Base-by-base conservation (phyloP, 2,329 filamentous ascomycete species). In the Davidsoniella eucalypti region DNA sequence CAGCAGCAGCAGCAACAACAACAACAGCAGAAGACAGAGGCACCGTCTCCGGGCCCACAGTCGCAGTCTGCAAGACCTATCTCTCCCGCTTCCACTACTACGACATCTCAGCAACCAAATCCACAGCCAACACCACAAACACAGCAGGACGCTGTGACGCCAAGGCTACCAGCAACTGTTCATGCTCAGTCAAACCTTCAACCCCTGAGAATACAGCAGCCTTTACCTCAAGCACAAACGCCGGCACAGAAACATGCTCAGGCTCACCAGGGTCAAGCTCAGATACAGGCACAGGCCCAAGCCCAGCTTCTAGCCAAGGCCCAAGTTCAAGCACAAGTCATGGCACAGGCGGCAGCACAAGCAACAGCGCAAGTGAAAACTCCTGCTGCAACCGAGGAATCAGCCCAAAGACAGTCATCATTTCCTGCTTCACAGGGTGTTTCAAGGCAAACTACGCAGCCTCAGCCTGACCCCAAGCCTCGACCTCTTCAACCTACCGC, bases 1-100 rank as follows among this genome's bases (percentile, higher is more conserved):
- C 46, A 29, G 25, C 25, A 26, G 8, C 48, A 44, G 6, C 40
- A 50, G 3, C 29, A 49, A 38, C 50, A 52, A 18, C 45, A 49
- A 14, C 17, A 17, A 18, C 44, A 33, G 29, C 29, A 33, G n/a
- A n/a, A n/a, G n/a, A n/a, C n/a, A n/a, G n/a, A n/a, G n/a, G n/a
- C n/a, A n/a, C n/a, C n/a, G 44, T 21, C 38, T 26, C 29, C 36
- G 23, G 21, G 44, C 23, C 44, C 18, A 33, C 26, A 33, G 26
- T 12, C 10, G 4, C 26, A 33, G 26, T 8, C 6, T 33, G 10
- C 3, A 9, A 33, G 26, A 3, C 26, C 26, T 9, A 12, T 33
- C 2, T 33, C 26, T 33, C 26, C 26, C 10, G 10, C 6, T 12
- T 33, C 10, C 6, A 33, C 3, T 33, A 33, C 10, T 8, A 33